Evolutionary conservation across 345 rosid species (phyloP).

Genomic region (Reutealis trisperma): DNA sequence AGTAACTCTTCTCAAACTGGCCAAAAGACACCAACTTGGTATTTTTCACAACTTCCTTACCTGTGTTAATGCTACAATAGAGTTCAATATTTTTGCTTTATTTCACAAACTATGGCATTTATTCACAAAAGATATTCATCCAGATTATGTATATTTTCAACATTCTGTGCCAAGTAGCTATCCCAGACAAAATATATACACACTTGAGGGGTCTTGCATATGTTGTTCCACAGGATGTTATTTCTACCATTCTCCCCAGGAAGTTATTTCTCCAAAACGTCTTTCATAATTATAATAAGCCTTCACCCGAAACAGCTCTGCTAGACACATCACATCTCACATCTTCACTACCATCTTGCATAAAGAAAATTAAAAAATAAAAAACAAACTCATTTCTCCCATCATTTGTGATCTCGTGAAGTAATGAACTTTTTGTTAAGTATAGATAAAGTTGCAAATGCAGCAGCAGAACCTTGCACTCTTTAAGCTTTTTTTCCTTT

Average conservation of each 20-base stretch:
- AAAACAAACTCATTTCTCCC: neutral
- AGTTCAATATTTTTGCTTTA: too few relatives aligned
- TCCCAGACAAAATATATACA: neutral
- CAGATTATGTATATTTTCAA: too few relatives aligned
- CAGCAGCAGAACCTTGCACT: neutral
- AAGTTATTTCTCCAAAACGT: neutral
- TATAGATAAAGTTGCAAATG: neutral
- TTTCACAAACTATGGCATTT: too few relatives aligned
- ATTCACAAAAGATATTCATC: too few relatives aligned
- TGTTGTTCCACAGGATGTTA: neutral
- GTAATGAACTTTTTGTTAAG: neutral
- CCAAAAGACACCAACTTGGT: too few relatives aligned
- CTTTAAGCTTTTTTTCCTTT: neutral
- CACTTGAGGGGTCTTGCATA: neutral
- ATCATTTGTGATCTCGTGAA: neutral
- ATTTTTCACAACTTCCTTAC: too few relatives aligned
- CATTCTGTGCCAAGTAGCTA: neutral
- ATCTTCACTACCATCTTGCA: neutral
- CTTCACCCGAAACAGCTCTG: neutral
- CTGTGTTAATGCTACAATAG: too few relatives aligned
- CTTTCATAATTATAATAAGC: neutral
- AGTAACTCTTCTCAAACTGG: too few relatives aligned
- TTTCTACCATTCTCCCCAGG: neutral
- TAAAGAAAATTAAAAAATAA: neutral
- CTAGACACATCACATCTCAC: neutral